phyloP scores from a whole-genome alignment of 805 yeast genomes.

The Metschnikowia baotianmanensis region DNA sequence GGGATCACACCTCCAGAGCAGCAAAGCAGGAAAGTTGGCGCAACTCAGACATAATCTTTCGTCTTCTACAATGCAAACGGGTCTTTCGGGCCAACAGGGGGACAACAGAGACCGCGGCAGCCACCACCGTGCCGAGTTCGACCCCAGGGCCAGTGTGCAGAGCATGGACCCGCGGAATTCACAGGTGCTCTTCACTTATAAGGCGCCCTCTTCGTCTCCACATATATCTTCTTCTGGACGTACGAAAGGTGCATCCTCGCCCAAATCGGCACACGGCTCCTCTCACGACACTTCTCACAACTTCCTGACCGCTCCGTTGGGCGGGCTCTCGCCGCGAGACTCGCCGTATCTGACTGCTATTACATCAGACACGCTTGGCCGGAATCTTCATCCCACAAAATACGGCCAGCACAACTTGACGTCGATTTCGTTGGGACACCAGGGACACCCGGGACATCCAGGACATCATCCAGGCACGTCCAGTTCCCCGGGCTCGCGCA shows the following conservation, averaged over 20 bases:
- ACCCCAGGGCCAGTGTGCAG: conserved; percentile 10
- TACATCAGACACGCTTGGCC: conserved; percentile 10
- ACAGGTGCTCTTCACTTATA: conserved; percentile 36
- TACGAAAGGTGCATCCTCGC: too few relatives aligned
- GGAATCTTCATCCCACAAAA: conserved; percentile 14
- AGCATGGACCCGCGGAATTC: conserved; percentile 28
- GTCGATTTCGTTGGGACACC: conserved; percentile 7
- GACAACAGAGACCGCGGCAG: background rate
- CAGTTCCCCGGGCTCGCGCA: too few relatives aligned
- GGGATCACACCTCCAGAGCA: conserved; percentile 25
- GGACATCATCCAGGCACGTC: too few relatives aligned
- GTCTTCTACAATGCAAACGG: conserved; percentile 1
- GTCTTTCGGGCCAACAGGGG: background rate
- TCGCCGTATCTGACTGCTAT: conserved; percentile 24
- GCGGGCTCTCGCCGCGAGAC: conserved; percentile 12
- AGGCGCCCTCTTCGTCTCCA: conserved; percentile 22
- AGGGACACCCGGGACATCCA: conserved; percentile 1
- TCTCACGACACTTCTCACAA: too few relatives aligned
- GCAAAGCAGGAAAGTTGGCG: conserved; percentile 26
- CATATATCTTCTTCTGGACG: too few relatives aligned
- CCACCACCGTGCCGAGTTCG: background rate
- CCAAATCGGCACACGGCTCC: background rate
- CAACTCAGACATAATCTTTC: conserved; percentile 23
- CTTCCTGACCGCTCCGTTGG: conserved; percentile 8
- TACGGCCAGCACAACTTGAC: conserved; percentile 15